Evolutionary conservation across 768 basidiomycete species (phyloP), one percentile per base, ranked within the genome.

Genomic region (Sarcomyxa edulis): DNA sequence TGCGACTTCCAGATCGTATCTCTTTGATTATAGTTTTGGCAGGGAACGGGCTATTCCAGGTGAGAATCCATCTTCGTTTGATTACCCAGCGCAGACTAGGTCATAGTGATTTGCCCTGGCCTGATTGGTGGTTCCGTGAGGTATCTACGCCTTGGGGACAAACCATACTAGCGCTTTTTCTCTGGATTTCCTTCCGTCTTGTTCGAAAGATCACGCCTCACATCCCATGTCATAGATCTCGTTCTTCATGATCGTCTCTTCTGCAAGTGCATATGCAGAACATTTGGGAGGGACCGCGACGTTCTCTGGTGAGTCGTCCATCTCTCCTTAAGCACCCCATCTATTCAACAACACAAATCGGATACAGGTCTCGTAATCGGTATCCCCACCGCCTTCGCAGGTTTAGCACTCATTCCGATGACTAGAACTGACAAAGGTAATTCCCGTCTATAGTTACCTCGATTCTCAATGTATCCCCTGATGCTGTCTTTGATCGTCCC

Each of bases 211-310:
- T n/a, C n/a, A n/a, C n/a, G n/a, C n/a, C n/a, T n/a, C n/a, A n/a
- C n/a, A n/a, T n/a, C n/a, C n/a, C n/a, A n/a, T n/a, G n/a, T 23
- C 2, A 21, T 39, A 84, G 83, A 51, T 79, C 4, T 74, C 78
- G 0, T 84, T 84, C 59, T 85, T 82, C 55, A 72, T 83, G 40
- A 65, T 82, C 28, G 76, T 85, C 4, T 78, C 82, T 2, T 81
- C 82, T 1, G 76, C 80, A 1, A 76, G 72, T 48, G 63, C 66
- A 35, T 84, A 85, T 49, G 75, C 79, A 0, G 66, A 74, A 42
- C 63, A 72, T 46, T 61, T 84, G 6, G 81, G 81, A 16, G 83
- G 82, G 12, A 71, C 62, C n/a, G 63, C 78, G n/a, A 79, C 78
- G 0, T 86, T 85, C 52, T 77, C 81, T 24, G 81, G n/a, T n/a